Percentiles rank a stretch among this genome's conserved stretches.
Conservation (phyloP, 441 rosid genomes). For the Rhodomyrtus psidioides region DNA sequence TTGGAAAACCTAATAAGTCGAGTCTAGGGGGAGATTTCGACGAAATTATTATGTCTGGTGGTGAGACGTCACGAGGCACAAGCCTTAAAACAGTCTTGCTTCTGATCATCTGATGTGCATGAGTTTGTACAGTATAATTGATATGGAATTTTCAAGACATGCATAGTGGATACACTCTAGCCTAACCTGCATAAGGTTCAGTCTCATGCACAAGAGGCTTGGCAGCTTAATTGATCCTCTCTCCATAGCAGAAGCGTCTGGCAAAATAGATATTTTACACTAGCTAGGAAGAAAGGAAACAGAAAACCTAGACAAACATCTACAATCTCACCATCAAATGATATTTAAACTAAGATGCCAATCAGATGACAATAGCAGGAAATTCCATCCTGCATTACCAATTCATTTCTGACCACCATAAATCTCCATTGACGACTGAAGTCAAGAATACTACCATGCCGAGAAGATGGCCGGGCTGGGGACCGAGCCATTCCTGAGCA, state of each 20-base stretch:
- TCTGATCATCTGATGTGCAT: background rate
- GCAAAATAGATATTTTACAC: background rate
- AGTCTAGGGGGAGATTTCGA: background rate
- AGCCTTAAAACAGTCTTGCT: background rate
- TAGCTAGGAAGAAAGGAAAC: background rate
- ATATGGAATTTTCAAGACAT: background rate
- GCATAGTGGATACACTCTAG: background rate
- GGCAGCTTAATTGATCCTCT: background rate
- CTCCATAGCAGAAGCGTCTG: background rate
- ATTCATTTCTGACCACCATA: background rate
- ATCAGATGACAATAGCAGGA: background rate
- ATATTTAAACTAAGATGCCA: background rate
- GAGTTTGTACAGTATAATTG: background rate
- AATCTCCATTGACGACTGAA: background rate
- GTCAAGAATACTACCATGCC: background rate
- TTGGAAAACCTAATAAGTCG: rapidly evolving
- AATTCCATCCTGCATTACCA: background rate
- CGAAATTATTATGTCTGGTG: background rate
- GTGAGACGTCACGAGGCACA: background rate
- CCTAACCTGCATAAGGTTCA: background rate
- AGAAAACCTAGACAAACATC: background rate
- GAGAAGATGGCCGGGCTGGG: background rate
- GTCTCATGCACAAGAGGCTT: background rate
- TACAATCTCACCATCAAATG: background rate
- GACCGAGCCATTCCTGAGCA: background rate